Conservation (phyloP, 345 rosid species). For the Citrus cavaleriei region DNA sequence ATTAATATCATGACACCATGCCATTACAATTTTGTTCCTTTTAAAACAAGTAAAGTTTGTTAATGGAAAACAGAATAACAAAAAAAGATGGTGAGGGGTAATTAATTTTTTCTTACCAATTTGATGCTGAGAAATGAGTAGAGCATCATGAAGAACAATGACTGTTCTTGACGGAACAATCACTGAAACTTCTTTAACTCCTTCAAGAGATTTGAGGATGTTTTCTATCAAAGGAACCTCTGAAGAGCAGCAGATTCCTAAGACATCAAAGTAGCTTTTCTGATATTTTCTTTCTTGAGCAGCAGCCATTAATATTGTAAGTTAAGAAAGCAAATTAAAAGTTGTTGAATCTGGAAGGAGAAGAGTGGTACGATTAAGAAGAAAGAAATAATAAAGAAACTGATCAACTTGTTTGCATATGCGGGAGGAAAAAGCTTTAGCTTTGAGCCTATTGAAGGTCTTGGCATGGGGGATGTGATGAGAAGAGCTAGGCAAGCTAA, state of each 20-base stretch:
- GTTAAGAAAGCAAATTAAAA: too few relatives aligned
- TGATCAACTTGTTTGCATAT: too few relatives aligned
- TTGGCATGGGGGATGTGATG: too few relatives aligned
- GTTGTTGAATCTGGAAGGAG: too few relatives aligned
- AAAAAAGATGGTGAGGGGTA: neutral
- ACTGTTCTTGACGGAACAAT: slow-evolving; percentile 80
- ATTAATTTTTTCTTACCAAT: slow-evolving; percentile 46
- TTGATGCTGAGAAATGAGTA: slow-evolving; percentile 59
- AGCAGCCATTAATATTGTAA: neutral
- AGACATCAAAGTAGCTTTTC: slow-evolving; percentile 83
- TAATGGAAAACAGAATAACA: neutral
- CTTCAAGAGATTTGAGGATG: slow-evolving; percentile 54
- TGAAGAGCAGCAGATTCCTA: slow-evolving; percentile 88
- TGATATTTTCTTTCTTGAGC: slow-evolving; percentile 24
- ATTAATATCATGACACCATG: too few relatives aligned
- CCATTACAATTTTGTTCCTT: too few relatives aligned
- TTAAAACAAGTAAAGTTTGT: too few relatives aligned
- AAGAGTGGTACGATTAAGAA: too few relatives aligned
- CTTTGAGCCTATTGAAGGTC: too few relatives aligned
- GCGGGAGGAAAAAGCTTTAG: too few relatives aligned
- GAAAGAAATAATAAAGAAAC: too few relatives aligned
- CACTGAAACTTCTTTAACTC: slow-evolving; percentile 62
- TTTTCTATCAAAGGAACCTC: slow-evolving; percentile 77
- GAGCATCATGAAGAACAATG: slow-evolving; percentile 78
- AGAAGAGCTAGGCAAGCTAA: neutral